phyloP scores from a whole-genome alignment of 2,329 filamentous ascomycete species.

The Botryosphaeria dothidea region DNA sequence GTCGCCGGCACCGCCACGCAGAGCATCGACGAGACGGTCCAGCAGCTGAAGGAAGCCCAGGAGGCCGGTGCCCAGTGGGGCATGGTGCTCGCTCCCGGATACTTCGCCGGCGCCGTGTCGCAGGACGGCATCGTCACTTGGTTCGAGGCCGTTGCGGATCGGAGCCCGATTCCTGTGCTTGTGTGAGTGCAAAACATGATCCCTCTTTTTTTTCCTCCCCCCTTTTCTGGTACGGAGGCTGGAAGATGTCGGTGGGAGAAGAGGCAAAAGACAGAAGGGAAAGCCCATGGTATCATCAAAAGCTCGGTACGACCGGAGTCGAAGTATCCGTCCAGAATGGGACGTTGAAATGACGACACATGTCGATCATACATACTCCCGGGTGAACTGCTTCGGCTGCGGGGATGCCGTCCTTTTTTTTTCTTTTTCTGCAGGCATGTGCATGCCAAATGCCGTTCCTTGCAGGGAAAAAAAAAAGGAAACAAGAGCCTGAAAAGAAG shows the following conservation, averaged over 20 bases:
- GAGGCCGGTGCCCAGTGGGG: slow-evolving; percentile 58
- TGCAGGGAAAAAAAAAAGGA: neutral
- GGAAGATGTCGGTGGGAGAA: neutral
- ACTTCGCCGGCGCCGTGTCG: slow-evolving; percentile 17
- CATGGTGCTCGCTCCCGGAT: slow-evolving; percentile 50
- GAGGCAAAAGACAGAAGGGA: neutral
- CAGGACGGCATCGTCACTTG: slow-evolving; percentile 34
- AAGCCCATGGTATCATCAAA: neutral
- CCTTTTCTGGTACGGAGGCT: neutral
- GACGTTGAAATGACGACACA: neutral
- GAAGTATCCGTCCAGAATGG: neutral
- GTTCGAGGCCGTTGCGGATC: slow-evolving; percentile 58
- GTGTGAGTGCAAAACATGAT: slow-evolving; percentile 51
- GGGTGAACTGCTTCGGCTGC: no score
- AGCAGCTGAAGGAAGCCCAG: slow-evolving; percentile 52
- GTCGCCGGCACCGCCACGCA: slow-evolving; percentile 61
- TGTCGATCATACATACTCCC: neutral
- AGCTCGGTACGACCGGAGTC: neutral
- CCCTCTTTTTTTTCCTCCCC: neutral
- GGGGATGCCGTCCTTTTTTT: no score
- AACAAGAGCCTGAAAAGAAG: no score
- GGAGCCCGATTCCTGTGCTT: slow-evolving; percentile 57
- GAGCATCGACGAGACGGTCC: slow-evolving; percentile 58
- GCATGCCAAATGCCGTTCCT: neutral
- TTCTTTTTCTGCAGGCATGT: neutral